Conservation (phyloP, 208 protist genomes). For the Trichomonas vaginalis region DNA sequence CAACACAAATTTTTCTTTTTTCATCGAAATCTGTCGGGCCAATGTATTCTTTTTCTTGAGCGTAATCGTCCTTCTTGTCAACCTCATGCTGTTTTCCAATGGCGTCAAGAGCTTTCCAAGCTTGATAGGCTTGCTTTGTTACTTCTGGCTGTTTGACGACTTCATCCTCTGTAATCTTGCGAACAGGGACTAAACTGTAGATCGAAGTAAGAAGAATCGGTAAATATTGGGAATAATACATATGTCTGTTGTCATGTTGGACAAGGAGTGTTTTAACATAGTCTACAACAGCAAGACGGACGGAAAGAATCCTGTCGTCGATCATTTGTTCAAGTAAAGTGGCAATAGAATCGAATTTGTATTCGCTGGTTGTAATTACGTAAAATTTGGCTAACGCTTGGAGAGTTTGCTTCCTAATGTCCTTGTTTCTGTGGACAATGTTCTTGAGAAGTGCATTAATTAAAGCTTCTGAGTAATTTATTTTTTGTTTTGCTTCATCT, state of each 20-base stretch:
- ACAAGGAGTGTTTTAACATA: background rate
- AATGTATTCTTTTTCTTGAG: background rate
- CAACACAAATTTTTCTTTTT: background rate
- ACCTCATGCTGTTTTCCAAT: slow-evolving; percentile 1
- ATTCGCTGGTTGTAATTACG: background rate
- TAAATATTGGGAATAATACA: background rate
- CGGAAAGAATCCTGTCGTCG: background rate
- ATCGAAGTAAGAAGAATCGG: background rate
- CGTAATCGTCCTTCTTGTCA: background rate
- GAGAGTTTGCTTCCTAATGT: background rate
- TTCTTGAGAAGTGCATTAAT: background rate
- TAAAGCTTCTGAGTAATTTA: background rate
- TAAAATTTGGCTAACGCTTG: background rate
- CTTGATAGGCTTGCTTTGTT: background rate
- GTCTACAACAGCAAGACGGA: background rate
- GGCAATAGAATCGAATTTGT: background rate
- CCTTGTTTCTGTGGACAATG: background rate
- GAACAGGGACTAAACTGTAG: background rate
- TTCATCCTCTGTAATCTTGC: background rate
- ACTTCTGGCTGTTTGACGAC: background rate
- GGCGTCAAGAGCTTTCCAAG: background rate
- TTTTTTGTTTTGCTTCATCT: no score
- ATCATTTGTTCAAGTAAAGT: background rate
- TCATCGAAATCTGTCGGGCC: background rate
- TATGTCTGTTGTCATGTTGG: background rate